Percentiles rank a stretch among this genome's conserved stretches.
Conservation (phyloP, 768 basidiomycete species). For the Amanita rubescens region DNA sequence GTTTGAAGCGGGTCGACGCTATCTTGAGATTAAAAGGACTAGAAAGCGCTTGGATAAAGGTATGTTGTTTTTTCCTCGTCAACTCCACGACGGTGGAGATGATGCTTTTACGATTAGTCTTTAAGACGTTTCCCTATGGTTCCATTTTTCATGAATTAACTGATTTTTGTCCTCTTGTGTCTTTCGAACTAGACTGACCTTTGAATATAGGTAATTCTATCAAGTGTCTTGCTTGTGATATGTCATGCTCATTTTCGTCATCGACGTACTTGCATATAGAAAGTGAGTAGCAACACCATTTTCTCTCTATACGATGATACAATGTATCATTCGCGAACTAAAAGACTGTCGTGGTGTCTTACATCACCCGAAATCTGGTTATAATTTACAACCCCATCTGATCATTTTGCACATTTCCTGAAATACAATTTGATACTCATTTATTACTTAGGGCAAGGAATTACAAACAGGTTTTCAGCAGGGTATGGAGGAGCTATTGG, state of each 20-base stretch:
- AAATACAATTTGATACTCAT: neutral
- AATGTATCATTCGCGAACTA: constrained; percentile 63
- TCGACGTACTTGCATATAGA: constrained; percentile 18
- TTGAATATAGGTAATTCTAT: constrained; percentile 16
- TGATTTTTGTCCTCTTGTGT: constrained; percentile 17
- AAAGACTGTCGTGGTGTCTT: constrained; percentile 55
- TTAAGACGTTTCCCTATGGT: constrained; percentile 71
- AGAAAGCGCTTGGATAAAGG: constrained; percentile 68
- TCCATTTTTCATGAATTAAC: constrained; percentile 35
- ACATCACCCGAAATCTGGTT: constrained; percentile 57
- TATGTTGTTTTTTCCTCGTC: constrained; percentile 27
- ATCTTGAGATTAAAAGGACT: constrained; percentile 77
- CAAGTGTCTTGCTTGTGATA: neutral
- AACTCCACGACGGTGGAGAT: neutral
- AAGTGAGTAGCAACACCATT: constrained; percentile 25
- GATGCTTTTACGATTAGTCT: constrained; percentile 81
- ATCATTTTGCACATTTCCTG: constrained; percentile 15
- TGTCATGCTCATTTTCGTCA: constrained; percentile 11
- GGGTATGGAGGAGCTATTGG: constrained; percentile 79
- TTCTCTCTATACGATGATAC: constrained; percentile 39
- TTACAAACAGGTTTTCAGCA: constrained; percentile 73
- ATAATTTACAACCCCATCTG: constrained; percentile 71
- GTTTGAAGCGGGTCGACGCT: constrained; percentile 76
- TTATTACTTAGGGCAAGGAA: constrained; percentile 39
- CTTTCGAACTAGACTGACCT: constrained; percentile 2